Evolutionary conservation across 768 basidiomycete species (phyloP), one percentile per base, ranked within the genome.

Genomic region (Nidularia sp.): DNA sequence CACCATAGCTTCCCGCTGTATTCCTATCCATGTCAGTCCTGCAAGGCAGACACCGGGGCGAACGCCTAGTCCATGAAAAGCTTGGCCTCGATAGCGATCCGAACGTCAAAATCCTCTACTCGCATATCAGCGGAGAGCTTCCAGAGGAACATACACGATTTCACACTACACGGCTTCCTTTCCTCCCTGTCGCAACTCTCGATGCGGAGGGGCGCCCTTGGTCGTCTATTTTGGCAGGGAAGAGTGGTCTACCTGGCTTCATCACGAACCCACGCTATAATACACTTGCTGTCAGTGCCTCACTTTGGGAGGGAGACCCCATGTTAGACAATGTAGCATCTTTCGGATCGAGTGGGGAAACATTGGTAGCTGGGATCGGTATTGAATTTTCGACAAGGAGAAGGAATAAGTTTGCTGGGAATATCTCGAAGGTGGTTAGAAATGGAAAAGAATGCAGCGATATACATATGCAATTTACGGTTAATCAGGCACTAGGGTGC

Each of bases 321-420:
- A 64, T 84, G 9, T 46, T 64, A 18, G 65, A 70, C 46, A 79
- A 72, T 51, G 55, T 68, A 35, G 56, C 61, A 13, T 45, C 53
- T 5, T 57, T 60, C 33, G 57, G 50, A 15, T 39, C 47, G 18
- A 56, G 59, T 12, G 62, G 57, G 31, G 55, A 59, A 2, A 65
- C 66, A 51, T 62, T 84, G 4, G 66, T 78, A 9, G 81, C 81
- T 4, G 83, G 84, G 0, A 75, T 85, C 35, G 85, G 83, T 3
- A 74, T 85, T 12, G 81, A 86, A 53, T 72, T 81, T 39, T 63
- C 72, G 12, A 82, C 82, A 1, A 65, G 85, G 33, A 62, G 82
- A 56, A 72, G 85, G 58, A 85, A 85, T 58, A 86, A 85, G 62
- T 79, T 86, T 53, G 79, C 81, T 0, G 84, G 85, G 3, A 57